Conservation (phyloP, 2,329 filamentous ascomycete species). For the Tolypocladium tundrense region DNA sequence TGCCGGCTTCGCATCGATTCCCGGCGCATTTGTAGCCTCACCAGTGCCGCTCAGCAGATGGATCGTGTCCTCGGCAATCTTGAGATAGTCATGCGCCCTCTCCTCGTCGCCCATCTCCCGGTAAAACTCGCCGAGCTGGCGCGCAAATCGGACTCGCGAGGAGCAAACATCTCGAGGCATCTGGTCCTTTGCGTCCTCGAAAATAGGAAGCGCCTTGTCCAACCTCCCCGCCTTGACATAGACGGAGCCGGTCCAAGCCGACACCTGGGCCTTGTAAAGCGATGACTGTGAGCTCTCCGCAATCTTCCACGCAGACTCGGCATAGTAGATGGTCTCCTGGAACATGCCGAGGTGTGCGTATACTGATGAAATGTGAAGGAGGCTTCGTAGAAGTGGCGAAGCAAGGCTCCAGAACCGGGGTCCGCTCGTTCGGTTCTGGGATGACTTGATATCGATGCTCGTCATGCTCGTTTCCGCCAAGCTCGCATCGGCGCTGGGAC, state of each 20-base stretch:
- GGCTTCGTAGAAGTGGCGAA: conserved; percentile 58
- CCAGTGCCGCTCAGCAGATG: conserved; percentile 18
- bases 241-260: conserved; percentile 44
- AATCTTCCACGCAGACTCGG: conserved; percentile 72
- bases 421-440: conserved; percentile 14
- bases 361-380: conserved; percentile 64
- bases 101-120: conserved; percentile 36
- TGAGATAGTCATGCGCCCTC: conserved; percentile 31
- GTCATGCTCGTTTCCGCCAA: conserved; percentile 17
- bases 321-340: conserved; percentile 79
- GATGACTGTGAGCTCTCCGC: conserved; percentile 57
- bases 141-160: conserved; percentile 33
- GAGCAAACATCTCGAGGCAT: conserved; percentile 32
- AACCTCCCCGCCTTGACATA: conserved; percentile 48
- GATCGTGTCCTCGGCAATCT: conserved; percentile 38
- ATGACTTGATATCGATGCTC: conserved; percentile 13
- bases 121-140: conserved; percentile 46
- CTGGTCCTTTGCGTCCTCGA: conserved; percentile 41
- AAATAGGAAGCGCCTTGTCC: conserved; percentile 45
- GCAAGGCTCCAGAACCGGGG: conserved; percentile 75
- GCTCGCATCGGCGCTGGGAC: conserved; percentile 14
- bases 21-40: conserved; percentile 3
- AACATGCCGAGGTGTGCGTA: conserved; percentile 81
- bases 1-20: not conserved
- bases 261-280: conserved; percentile 44